A percentile compares a stretch with the other conserved stretches of the same genome.
These are phyloP conservation scores for Lactarius psammicola DNA, from an alignment of 768 basidiomycete genomes.

Conservation along the genomic window DNA sequence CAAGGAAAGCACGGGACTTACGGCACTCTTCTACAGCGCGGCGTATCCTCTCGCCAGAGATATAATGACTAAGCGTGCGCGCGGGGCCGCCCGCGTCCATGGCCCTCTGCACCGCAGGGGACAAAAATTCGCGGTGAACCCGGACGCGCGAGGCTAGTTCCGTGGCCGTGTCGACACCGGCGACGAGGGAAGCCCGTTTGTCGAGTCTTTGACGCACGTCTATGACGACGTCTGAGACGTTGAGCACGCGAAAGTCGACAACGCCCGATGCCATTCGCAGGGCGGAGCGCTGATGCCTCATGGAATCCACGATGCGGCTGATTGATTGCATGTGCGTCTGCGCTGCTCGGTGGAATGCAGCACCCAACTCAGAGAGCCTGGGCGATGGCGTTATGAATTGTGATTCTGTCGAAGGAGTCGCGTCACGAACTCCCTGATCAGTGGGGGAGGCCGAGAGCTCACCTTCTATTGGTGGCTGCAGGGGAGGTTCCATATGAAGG, in stretches of 20 bases:
- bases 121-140: constrained; percentile 75
- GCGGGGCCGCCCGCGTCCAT: constrained; percentile 67
- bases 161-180: constrained; percentile 65
- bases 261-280: constrained; percentile 65
- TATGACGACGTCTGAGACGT: constrained; percentile 61
- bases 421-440: neutral
- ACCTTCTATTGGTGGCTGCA: constrained; percentile 74
- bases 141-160: constrained; percentile 62
- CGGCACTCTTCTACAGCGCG: constrained; percentile 74
- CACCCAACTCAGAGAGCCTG: constrained; percentile 60
- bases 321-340: constrained; percentile 63
- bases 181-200: constrained; percentile 61
- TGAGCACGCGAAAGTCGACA: constrained; percentile 69
- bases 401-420: constrained; percentile 42
- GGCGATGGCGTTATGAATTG: constrained; percentile 63
- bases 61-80: constrained; percentile 75
- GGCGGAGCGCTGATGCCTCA: constrained; percentile 66
- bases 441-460: constrained; percentile 24
- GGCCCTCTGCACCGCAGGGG: constrained; percentile 57
- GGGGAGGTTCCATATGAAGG: constrained; percentile 53
- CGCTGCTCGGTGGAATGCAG: constrained; percentile 59
- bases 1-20: constrained; percentile 35
- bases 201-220: constrained; percentile 60
- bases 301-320: constrained; percentile 47
- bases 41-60: constrained; percentile 72